These are phyloP conservation scores for Vanrija sp. DNA, from an alignment of 1,284 basidiomycete species.

Conservation along the genomic window DNA sequence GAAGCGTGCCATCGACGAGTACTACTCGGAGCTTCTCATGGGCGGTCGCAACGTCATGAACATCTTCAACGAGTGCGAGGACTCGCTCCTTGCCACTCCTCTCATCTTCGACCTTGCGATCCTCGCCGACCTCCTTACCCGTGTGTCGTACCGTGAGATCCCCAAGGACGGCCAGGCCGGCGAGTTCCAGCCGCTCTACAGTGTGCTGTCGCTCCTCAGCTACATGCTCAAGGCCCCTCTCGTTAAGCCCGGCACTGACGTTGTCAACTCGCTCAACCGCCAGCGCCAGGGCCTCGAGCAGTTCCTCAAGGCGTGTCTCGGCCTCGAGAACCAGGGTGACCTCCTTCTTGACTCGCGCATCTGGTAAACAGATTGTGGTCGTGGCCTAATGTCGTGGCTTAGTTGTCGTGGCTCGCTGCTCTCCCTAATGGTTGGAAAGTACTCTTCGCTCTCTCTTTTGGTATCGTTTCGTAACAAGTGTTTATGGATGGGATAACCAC, in stretches of 20 bases:
- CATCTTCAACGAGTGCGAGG: constrained; percentile 97
- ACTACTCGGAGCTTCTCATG: constrained; percentile 80
- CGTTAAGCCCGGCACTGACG: constrained; percentile 91
- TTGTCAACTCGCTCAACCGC: constrained; percentile 91
- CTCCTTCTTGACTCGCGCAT: constrained; percentile 79
- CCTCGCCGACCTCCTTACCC: constrained; percentile 90
- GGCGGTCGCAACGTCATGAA: constrained; percentile 56
- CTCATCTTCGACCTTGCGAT: constrained; percentile 92
- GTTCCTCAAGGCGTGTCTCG: constrained; percentile 68
- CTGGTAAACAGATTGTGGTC: constrained; percentile 56
- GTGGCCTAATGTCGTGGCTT: too few relatives aligned
- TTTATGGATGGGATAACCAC: too few relatives aligned
- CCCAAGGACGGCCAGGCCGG: constrained; percentile 46
- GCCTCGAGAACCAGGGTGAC: constrained; percentile 75
- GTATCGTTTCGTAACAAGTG: too few relatives aligned
- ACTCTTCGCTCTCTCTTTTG: too few relatives aligned
- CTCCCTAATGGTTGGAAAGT: too few relatives aligned
- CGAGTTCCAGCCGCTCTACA: constrained; percentile 77
- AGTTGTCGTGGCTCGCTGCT: too few relatives aligned
- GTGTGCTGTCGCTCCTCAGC: constrained; percentile 79
- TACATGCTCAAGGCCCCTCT: constrained; percentile 98
- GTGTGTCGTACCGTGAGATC: constrained; percentile 75
- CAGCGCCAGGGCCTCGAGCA: constrained; percentile 92
- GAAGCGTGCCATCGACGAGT: constrained; percentile 94
- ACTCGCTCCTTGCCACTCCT: constrained; percentile 92